Conservation (phyloP, 257 asterid genomes). For the Hygrophila difformis region DNA sequence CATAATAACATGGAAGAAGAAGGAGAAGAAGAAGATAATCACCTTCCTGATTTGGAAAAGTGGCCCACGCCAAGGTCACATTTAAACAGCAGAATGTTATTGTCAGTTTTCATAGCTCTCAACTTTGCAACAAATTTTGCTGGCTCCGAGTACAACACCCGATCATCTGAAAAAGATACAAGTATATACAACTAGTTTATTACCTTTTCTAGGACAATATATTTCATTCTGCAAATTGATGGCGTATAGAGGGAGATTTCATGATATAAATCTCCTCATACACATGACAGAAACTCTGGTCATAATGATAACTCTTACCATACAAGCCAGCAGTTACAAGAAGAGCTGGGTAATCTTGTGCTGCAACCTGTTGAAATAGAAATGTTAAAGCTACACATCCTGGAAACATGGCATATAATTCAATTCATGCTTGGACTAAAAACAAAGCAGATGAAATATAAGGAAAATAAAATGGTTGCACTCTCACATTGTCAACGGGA, state of each 20-base stretch:
- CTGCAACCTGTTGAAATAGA: constrained; percentile 43
- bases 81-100: constrained; percentile 63
- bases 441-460: background rate
- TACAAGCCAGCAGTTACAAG: constrained; percentile 87
- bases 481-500: constrained; percentile 85
- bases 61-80: constrained; percentile 96
- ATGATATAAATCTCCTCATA: background rate
- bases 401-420: constrained; percentile 1
- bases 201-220: no score
- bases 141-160: constrained; percentile 87
- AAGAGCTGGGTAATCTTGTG: constrained; percentile 73
- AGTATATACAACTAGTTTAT: constrained; percentile 7
- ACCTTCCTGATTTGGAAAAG: constrained; percentile 97
- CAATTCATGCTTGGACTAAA: no score
- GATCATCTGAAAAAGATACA: constrained; percentile 70
- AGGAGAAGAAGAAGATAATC: constrained; percentile 1
- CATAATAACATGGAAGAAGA: no score
- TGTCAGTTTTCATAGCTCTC: constrained; percentile 77
- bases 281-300: constrained; percentile 1
- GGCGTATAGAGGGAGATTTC: no score
- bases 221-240: no score
- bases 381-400: background rate
- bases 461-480: constrained; percentile 5
- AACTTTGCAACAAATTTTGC: constrained; percentile 90
- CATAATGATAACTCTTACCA: constrained; percentile 53